These are phyloP conservation scores for Populus pruinosa DNA, from an alignment of 345 rosid genomes.

Conservation along the genomic window DNA sequence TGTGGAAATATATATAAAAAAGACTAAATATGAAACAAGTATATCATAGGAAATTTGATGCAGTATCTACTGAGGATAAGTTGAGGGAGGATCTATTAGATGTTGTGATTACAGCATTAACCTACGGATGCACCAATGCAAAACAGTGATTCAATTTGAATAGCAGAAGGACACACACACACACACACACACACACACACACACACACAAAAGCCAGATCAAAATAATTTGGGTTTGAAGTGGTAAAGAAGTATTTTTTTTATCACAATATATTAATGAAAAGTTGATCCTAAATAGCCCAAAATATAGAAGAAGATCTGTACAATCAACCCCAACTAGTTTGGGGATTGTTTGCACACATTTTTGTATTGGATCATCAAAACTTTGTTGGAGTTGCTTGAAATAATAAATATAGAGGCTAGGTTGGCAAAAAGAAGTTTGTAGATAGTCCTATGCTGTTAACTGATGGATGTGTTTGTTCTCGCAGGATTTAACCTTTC, in stretches of 20 bases:
- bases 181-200: background rate
- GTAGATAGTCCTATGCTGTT: background rate
- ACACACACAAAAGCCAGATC: background rate
- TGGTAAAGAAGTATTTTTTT: background rate
- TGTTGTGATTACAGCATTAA: background rate
- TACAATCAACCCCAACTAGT: background rate
- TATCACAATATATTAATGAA: background rate
- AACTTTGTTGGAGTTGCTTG: background rate
- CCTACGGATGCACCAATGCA: background rate
- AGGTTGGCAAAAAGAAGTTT: background rate
- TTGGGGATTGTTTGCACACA: background rate
- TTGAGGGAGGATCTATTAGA: background rate
- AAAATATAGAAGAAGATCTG: background rate
- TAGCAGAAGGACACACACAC: background rate
- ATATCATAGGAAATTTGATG: background rate
- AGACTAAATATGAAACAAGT: background rate
- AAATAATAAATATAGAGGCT: background rate
- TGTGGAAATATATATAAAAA: background rate
- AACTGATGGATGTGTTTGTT: constrained; percentile 20
- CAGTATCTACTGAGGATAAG: background rate
- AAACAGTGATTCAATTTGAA: background rate
- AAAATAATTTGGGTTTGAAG: background rate
- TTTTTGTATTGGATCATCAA: background rate
- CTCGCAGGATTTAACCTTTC: constrained; percentile 67
- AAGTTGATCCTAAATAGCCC: background rate